Conservation (phyloP, 345 rosid species). For the Eucalyptus tenuipes region DNA sequence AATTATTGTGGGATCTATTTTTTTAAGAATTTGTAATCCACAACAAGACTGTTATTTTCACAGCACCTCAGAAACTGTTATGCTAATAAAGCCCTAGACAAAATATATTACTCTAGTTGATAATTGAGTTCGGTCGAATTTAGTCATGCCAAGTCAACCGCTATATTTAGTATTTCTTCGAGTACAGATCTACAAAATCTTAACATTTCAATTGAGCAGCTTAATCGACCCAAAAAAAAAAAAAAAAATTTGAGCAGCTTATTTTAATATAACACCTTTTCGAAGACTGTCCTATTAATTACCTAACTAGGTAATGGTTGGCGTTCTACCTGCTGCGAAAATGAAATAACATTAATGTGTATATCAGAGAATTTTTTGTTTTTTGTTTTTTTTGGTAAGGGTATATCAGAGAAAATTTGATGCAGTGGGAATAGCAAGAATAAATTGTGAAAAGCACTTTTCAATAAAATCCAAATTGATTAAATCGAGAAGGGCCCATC, state of each 20-base stretch:
- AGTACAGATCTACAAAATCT: background rate
- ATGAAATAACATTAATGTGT: background rate
- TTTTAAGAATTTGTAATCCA: fast-evolving
- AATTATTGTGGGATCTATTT: fast-evolving
- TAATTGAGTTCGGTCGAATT: background rate
- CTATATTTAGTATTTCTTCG: background rate
- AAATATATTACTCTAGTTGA: background rate
- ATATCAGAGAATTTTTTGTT: background rate
- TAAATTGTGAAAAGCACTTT: background rate
- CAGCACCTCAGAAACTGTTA: fast-evolving
- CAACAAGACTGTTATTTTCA: too few relatives aligned
- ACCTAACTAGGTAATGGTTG: background rate
- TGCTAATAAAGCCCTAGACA: background rate
- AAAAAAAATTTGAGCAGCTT: background rate
- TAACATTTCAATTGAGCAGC: background rate
- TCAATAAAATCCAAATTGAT: background rate
- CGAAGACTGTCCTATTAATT: background rate
- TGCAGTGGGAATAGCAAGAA: background rate
- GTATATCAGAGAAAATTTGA: background rate
- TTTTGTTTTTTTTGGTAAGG: too few relatives aligned
- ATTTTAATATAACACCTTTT: background rate
- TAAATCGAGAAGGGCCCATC: background rate
- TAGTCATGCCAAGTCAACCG: background rate
- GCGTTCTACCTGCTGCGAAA: background rate
- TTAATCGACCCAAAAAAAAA: too few relatives aligned